Evolutionary conservation across 495 filamentous ascomycete genomes (phyloP), one percentile per base, ranked within the genome.

Genomic region (Penicillium taxi): DNA sequence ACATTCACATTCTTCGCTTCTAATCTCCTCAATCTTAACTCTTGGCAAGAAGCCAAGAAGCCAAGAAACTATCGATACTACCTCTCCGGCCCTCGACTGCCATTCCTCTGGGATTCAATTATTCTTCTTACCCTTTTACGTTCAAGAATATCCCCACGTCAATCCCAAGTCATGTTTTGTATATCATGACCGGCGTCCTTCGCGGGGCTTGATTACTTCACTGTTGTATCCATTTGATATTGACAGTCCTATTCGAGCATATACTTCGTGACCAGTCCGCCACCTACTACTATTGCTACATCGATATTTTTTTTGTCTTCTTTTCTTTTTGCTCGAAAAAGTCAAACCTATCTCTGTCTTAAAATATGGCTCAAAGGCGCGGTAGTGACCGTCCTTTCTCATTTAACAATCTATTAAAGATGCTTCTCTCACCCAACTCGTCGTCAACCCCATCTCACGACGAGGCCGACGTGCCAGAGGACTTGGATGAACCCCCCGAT

Each of bases 401-500:
- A 16, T 53, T 69, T 34, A 58, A 69, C 33, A 61, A 63, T 41
- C 32, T 67, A n/a, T 52, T 69, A 42, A 69, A 64, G 54, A 67
- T 69, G 66, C 48, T 69, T 14, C 47, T 69, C 25, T 59, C 66
- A 20, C 51, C 66, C n/a, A 56, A 58, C 32, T 47, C 57, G 33
- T 53, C 72, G 50, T 47, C 41, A 33, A 53, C 61, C 41, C 45
- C 56, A 6, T 35, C 52, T 14, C 55, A 53, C 14, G 67, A 68
- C 32, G 68, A 72, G 16, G 51, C 47, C 32, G 70, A 72, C 28
- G 32, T 69, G 49, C 40, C 50, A 20, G 65, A 70, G 42, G 76
- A 78, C 38, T 54, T 69, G 32, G 72, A 79, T 39, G 76, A 80
- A 56, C 55, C 53, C 16, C 59, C 56, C 29, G 52, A 65, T 39